Conservation (phyloP, 495 filamentous ascomycete species). For the Hypoxylon fuscum region DNA sequence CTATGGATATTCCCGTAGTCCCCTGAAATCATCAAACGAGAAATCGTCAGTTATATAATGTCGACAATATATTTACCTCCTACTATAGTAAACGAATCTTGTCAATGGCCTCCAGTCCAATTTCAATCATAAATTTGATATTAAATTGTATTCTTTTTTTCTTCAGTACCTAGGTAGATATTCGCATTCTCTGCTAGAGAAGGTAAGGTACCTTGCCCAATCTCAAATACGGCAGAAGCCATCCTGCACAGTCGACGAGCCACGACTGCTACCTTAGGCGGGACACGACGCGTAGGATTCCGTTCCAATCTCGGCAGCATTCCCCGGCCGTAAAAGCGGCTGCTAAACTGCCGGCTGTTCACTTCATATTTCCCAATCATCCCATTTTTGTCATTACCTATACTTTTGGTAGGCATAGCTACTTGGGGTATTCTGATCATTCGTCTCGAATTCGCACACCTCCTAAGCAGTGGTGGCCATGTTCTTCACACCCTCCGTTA, state of each 20-base stretch:
- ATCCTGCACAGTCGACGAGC: constrained; percentile 16
- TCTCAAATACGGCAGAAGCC: background rate
- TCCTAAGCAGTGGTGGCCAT: constrained; percentile 29
- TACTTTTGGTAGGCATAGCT: no score
- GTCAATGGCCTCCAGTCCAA: no score
- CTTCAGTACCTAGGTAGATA: background rate
- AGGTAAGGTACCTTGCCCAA: background rate
- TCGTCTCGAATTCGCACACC: background rate
- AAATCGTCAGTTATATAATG: no score
- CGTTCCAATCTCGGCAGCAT: constrained; percentile 33
- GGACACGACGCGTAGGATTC: constrained; percentile 23
- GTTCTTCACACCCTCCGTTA: constrained; percentile 39
- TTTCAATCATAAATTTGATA: no score
- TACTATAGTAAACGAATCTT: no score
- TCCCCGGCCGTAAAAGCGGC: constrained; percentile 9
- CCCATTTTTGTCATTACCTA: no score
- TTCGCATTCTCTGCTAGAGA: no score
- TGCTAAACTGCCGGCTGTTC: constrained; percentile 43
- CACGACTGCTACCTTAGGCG: constrained; percentile 29
- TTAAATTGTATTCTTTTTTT: background rate
- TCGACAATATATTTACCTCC: no score
- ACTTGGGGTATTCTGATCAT: constrained; percentile 21
- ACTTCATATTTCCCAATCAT: constrained; percentile 16
- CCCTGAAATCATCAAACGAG: no score
- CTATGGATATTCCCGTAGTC: no score